phyloP scores from a whole-genome alignment of 2,329 filamentous ascomycete genomes.

The Pyricularia sp. region DNA sequence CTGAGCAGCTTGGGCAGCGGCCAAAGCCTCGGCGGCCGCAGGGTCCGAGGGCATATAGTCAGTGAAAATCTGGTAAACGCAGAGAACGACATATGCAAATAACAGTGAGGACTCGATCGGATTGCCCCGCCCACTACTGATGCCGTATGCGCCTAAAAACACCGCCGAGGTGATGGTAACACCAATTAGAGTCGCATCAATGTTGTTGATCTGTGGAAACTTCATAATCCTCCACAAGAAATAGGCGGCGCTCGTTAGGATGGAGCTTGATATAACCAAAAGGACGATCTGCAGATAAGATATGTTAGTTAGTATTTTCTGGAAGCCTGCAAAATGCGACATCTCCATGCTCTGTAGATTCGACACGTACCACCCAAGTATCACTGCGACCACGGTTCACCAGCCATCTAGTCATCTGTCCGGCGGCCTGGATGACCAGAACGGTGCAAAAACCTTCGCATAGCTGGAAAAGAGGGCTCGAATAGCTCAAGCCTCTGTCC shows the following conservation, averaged over 20 bases:
- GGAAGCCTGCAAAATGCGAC: background rate
- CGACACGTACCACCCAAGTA: slow-evolving; percentile 76
- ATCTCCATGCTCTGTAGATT: background rate
- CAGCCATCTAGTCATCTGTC: slow-evolving; percentile 89
- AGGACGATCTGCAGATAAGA: slow-evolving; percentile 60
- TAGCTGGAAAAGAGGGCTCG: slow-evolving; percentile 88
- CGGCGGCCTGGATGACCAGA: slow-evolving; percentile 87
- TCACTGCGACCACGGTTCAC: slow-evolving; percentile 91
- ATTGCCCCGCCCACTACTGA: slow-evolving; percentile 87
- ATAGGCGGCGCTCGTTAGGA: slow-evolving; percentile 90
- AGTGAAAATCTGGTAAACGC: slow-evolving; percentile 98
- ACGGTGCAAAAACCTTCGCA: slow-evolving; percentile 95
- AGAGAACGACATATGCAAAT: slow-evolving; percentile 96
- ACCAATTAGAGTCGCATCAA: slow-evolving; percentile 87
- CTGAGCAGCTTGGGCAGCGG: slow-evolving; percentile 34
- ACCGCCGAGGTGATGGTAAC: slow-evolving; percentile 86
- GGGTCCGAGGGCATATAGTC: slow-evolving; percentile 74
- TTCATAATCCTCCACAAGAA: slow-evolving; percentile 93
- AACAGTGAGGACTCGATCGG: slow-evolving; percentile 90
- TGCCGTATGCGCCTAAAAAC: slow-evolving; percentile 88
- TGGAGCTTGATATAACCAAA: slow-evolving; percentile 76
- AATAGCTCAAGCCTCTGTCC: slow-evolving; percentile 83
- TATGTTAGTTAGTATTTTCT: background rate
- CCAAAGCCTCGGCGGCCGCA: slow-evolving; percentile 45
- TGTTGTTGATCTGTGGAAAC: slow-evolving; percentile 86